Evolutionary conservation across 805 yeast species (phyloP), one percentile per base, ranked within the genome.

Genomic region (Blastobotrys chiropterorum): DNA sequence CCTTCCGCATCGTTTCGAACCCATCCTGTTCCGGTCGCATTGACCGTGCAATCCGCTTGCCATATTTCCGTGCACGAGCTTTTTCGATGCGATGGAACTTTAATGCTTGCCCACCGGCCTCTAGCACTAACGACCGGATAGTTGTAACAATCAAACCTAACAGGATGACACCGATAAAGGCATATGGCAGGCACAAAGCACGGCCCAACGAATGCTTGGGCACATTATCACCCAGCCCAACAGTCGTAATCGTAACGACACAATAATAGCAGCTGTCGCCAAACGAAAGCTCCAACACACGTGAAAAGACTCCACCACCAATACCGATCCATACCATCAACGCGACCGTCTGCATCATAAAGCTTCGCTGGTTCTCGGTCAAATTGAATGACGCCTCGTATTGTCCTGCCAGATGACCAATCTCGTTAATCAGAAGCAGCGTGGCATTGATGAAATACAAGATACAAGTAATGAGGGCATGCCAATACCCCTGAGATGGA

Each of bases 201-300:
- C 79, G 78, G 0, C 85, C 75, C 0, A 81, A 79, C 1, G 74
- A 68, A 1, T 76, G 66, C 0, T 52, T 38, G 0, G 96, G 90
- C 0, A 75, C 70, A 34, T 84, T 73, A 59, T 86, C 94, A 39
- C 96, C 96, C 15, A 83, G 71, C 0, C 97, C 97, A 26, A 90
- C 77, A 1, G 97, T 90, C 46, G 86, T 70, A 40, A 85, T 70
- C 0, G 95, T 82, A 1, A 86, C 89, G 8, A 79, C 77, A 59
- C 89, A 81, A 64, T 77, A 87, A 63, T 86, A 89, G 45, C 87
- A 63, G 0, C 86, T 81, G n/a, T 81, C 74, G 0, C 90, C 89
- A 62, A 76, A 86, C 0, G 75, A 70, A 7, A 80, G 60, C 42
- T 71, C 64, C 40, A 81, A 57, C 45, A 82, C 51, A 2, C 67